Evolutionary conservation across 2,329 filamentous ascomycete species (phyloP), one percentile per base, ranked within the genome.

Genomic region (Coniosporium tulheliwenetii): DNA sequence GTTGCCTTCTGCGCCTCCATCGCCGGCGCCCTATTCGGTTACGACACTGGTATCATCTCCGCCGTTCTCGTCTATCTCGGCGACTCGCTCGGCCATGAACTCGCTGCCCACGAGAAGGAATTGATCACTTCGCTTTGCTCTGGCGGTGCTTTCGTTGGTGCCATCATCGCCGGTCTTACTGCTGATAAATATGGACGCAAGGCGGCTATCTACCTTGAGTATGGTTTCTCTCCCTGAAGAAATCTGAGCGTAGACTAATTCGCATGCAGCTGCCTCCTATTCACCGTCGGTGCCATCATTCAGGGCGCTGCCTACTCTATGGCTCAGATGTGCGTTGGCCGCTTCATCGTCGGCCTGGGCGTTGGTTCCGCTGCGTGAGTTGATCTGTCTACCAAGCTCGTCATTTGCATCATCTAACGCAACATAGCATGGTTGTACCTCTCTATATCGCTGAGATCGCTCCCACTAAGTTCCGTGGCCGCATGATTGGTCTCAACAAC

Each of bases 251-350:
- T 26, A 26, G 19, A 26, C 19, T 26, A 26, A 26, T 26, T 26
- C 19, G 19, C 19, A 73, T 83, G 36, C 64, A 81, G 19, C 58
- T 72, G 81, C 49, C 47, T 72, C 0, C 70, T 86, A 10, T 89
- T 87, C 56, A 61, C 81, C 3, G 47, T 70, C 3, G 83, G 83
- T 10, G 81, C 83, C 1, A 48, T 79, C 2, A 52, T 76, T 31
- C 83, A 87, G 57, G 76, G 79, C 1, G 51, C 62, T 37, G 71
- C 75, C 43, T 57, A 50, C 53, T 9, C 48, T 5, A 37, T 69
- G 12, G 55, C 56, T 0, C 64, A 67, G 43, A 65, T 69, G 57
- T 51, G 57, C 2, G 58, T 66, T 4, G 65, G 65, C 5, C 57
- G 65, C 7, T 52, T 70, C 2, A 47, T 73, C 2, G 60, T 71